phyloP scores from a whole-genome alignment of 2,329 filamentous ascomycete genomes.

The Anthostomella pinea region DNA sequence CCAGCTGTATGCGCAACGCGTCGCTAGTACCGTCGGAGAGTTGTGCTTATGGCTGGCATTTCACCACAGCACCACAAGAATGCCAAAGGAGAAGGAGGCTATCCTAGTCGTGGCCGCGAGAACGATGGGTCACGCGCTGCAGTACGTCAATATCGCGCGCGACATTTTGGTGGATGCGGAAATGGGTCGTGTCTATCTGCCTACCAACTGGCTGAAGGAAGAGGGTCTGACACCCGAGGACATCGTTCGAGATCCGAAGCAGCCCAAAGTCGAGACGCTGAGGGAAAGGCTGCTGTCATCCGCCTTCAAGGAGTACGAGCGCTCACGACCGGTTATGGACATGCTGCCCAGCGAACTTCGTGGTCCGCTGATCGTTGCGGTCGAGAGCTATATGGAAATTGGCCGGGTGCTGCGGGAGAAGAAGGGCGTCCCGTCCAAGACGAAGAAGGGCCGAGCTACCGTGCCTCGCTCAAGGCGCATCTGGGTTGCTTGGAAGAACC shows the following conservation, averaged over 20 bases:
- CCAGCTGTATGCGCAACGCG: constrained; percentile 61
- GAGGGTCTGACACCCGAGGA: constrained; percentile 51
- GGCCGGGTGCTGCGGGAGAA: constrained; percentile 55
- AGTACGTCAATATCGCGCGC: constrained; percentile 74
- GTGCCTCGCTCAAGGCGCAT: constrained; percentile 29
- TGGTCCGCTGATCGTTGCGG: constrained; percentile 64
- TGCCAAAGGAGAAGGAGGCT: constrained; percentile 32
- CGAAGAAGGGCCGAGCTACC: constrained; percentile 25
- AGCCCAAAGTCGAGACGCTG: constrained; percentile 46
- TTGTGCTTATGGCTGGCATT: constrained; percentile 67
- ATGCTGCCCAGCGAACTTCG: constrained; percentile 57
- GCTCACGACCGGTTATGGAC: constrained; percentile 56
- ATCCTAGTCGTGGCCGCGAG: constrained; percentile 54
- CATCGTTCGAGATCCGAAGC: constrained; percentile 50
- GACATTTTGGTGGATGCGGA: constrained; percentile 67
- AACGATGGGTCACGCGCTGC: constrained; percentile 70
- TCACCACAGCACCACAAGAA: constrained; percentile 44
- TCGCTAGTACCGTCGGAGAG: constrained; percentile 70
- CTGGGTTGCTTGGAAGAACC: constrained; percentile 33
- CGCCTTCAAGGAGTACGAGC: constrained; percentile 59
- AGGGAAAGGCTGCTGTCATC: constrained; percentile 54
- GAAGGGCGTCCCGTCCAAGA: constrained; percentile 18
- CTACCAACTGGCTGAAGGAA: constrained; percentile 60
- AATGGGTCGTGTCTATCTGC: constrained; percentile 67
- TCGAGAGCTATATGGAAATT: constrained; percentile 77